Conservation (phyloP, 345 rosid genomes). For the Theobroma cacao region DNA sequence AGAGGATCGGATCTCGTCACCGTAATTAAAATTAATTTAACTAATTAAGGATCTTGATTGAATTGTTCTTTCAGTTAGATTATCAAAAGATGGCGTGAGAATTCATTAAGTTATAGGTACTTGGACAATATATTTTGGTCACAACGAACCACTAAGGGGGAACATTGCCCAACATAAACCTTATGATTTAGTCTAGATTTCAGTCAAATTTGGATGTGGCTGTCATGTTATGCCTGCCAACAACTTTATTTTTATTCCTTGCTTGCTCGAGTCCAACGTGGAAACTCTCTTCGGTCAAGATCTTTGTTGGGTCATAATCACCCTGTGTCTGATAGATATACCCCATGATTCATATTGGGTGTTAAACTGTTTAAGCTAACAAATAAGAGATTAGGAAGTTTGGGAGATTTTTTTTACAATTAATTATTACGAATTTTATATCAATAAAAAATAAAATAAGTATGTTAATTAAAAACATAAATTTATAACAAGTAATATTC, state of each 20-base stretch:
- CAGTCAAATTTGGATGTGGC: constrained; percentile 15
- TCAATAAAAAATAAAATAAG: too few species aligned
- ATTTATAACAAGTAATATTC: too few species aligned
- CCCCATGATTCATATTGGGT: too few species aligned
- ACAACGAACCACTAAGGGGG: not conserved
- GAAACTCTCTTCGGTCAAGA: constrained; percentile 10
- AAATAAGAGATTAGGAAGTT: not conserved
- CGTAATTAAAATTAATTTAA: not conserved
- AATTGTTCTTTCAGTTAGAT: not conserved
- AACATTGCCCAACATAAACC: constrained; percentile 2
- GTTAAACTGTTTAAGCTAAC: not conserved
- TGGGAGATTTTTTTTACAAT: too few species aligned
- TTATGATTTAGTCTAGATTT: constrained; percentile 2
- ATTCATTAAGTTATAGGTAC: not conserved
- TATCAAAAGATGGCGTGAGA: not conserved
- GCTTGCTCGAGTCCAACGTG: constrained; percentile 12
- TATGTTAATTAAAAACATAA: too few species aligned
- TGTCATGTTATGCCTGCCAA: constrained; percentile 10
- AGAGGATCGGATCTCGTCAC: constrained; percentile 9
- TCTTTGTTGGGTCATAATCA: constrained; percentile 17
- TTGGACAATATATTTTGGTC: not conserved
- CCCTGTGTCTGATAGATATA: not conserved
- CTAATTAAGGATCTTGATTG: not conserved
- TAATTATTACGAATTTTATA: too few species aligned
- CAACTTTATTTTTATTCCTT: not conserved